A percentile compares a stretch with the other conserved stretches of the same genome.
Conservation (phyloP, 2,329 filamentous ascomycete species). For the Bisporella sp. region DNA sequence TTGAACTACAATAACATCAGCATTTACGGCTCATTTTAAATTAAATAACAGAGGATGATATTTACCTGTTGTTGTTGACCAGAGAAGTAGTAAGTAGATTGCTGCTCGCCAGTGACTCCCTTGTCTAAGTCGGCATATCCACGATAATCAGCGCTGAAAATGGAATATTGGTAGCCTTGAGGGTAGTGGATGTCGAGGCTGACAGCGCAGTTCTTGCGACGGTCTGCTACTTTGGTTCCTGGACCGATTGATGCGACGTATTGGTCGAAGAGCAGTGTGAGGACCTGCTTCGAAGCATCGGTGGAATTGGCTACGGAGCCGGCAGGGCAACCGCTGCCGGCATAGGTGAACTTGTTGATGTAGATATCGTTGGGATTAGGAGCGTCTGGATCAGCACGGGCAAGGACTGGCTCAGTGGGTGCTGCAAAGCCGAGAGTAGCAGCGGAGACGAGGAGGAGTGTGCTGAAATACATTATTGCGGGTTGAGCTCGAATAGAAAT, state of each 20-base stretch:
- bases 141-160: slow-evolving; percentile 7
- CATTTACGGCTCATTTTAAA: background rate
- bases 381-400: background rate
- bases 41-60: background rate
- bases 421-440: background rate
- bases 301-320: slow-evolving; percentile 2
- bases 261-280: slow-evolving; percentile 7
- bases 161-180: slow-evolving; percentile 10
- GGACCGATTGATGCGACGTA: slow-evolving; percentile 6
- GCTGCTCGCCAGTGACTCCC: slow-evolving; percentile 5
- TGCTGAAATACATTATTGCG: background rate
- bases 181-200: slow-evolving; percentile 10
- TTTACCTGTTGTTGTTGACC: background rate
- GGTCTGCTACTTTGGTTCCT: background rate
- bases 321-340: slow-evolving; percentile 7
- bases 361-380: slow-evolving; percentile 4
- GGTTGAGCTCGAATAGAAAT: background rate
- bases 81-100: slow-evolving; percentile 10
- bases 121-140: slow-evolving; percentile 5
- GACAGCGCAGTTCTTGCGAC: slow-evolving; percentile 11
- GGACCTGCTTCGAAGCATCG: slow-evolving; percentile 1
- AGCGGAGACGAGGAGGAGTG: background rate
- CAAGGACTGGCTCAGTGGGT: background rate
- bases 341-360: slow-evolving; percentile 7
- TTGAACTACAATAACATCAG: slow-evolving; percentile 1